Base-by-base conservation (phyloP, 768 basidiomycete genomes). In the Leccinum ochraceum region DNA sequence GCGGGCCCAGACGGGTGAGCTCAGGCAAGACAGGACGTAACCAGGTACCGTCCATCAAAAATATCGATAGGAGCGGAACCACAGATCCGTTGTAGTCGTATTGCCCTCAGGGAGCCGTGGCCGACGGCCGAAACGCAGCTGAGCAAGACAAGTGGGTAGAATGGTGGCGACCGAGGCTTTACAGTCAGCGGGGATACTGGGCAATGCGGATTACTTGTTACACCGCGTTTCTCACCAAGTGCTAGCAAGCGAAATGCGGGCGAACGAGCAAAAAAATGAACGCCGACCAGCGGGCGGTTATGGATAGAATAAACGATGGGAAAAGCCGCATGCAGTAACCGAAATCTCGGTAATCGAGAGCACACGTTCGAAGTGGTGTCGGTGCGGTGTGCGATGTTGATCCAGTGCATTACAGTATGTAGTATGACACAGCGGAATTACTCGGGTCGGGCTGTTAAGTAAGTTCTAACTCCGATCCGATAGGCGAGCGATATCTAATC, bases 401-500 rank as follows among this genome's bases (percentile, higher is more conserved):
- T 42, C 37, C 16, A 39, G 7, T 7, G 36, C 36, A 37, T 11
- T n/a, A n/a, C n/a, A n/a, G n/a, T n/a, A n/a, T n/a, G n/a, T 7
- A 26, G 26, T 28, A 22, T 51, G 24, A 2, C 17, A 44, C 16
- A 36, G 60, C 28, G 37, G 39, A 46, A 46, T 9, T 34, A 63
- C 54, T 20, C 62, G 20, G 54, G 51, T 56, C 60, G 62, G 67
- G 3, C 1, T 16, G 48, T 57, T 32, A 32, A 32, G 32, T 34
- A 44, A 44, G 46, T 69, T 71, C 63, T 46, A 71, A 44, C 69
- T 71, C 70, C 65, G 69, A 70, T 71, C 70, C 61, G 67, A n/a
- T n/a, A 39, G 16, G 37, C 37, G 16, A 4, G 37, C 37, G 37
- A 39, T n/a, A 44, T 44, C 42, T 44, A 44, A 44, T 44, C 42